Base-by-base conservation (phyloP, 108 stramenopile species). In the Nannochloropsis gaditana region DNA sequence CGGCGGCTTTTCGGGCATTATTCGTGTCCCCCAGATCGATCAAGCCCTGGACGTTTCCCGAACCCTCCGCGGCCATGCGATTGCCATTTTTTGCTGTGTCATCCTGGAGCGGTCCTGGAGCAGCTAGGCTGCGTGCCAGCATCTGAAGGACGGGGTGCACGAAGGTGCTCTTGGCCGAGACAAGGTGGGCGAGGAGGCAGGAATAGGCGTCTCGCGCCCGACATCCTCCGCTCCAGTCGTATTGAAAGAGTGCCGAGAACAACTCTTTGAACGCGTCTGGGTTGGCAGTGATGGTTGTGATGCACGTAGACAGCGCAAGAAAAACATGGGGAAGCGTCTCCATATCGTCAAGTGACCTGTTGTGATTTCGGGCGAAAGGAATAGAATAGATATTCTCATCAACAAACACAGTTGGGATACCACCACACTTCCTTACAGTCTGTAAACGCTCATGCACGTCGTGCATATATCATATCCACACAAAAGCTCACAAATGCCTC, bases 241-340 rank as follows among this genome's bases (percentile, higher is more conserved):
- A 90, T 41, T 86, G 41, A 88, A 89, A 90, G 10, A 90, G 42
- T 9, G 89, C 89, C 41, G 89, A 82, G 79, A 90, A 80, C 86
- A 90, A 79, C 44, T 90, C 88, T 44, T 87, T 86, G 89, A 87
- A 90, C 50, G 87, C 87, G 84, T 90, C 88, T 79, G 88, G 89
- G 11, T 88, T 89, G 83, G 15, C 45, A 15, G 42, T 44, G 41
- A 89, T 86, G 87, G 82, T 86, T 3, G 85, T 86, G 21, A 88
- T 87, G 82, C 88, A 89, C 15, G 83, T 45, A 9, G 87, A 84
- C 45, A 89, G 87, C 2, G 86, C 87, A 11, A 87, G 80, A 82
- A 88, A 89, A 10, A 89, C 82, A 17, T 87, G 85, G 87, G 87
- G 87, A 10, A 89, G 87, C 44, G 88, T 89, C 85, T 85, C 88